Conservation (phyloP, 208 protist genomes). For the Leishmania gerbilli region DNA sequence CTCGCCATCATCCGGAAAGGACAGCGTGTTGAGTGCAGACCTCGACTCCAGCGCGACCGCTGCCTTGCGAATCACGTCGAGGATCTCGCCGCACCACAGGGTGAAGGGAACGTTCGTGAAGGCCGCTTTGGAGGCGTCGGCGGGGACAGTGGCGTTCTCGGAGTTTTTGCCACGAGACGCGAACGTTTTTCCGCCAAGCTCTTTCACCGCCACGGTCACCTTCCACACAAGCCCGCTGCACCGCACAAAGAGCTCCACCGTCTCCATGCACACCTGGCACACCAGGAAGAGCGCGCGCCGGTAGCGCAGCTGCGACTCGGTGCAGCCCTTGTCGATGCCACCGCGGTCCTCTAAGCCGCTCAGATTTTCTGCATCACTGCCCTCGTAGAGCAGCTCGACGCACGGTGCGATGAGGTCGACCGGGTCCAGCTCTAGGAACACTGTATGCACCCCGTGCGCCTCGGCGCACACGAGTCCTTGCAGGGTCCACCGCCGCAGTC, state of each 20-base stretch:
- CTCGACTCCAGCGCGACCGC: constrained; percentile 6
- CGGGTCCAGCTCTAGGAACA: constrained; percentile 79
- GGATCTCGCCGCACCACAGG: constrained; percentile 14
- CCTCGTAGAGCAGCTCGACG: constrained; percentile 66
- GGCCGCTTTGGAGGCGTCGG: neutral
- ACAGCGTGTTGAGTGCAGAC: constrained; percentile 1
- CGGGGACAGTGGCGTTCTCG: neutral
- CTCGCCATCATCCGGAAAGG: constrained; percentile 5
- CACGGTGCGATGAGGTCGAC: constrained; percentile 66
- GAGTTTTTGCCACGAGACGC: neutral
- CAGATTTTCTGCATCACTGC: constrained; percentile 22
- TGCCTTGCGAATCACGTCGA: constrained; percentile 9
- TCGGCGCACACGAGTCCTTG: constrained; percentile 80
- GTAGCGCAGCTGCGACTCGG: constrained; percentile 28
- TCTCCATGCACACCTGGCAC: constrained; percentile 85
- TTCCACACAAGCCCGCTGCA: constrained; percentile 85
- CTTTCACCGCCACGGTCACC: constrained; percentile 55
- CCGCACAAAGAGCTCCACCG: constrained; percentile 86
- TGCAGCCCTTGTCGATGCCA: neutral
- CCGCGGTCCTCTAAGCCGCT: neutral
- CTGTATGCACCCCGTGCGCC: constrained; percentile 57
- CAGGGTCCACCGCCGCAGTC: constrained; percentile 78
- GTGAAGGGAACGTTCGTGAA: constrained; percentile 14
- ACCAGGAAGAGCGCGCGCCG: constrained; percentile 69
- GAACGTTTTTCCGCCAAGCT: neutral